Base-by-base conservation (phyloP, 2,329 filamentous ascomycete species). In the Sporothrix dimorphospora region DNA sequence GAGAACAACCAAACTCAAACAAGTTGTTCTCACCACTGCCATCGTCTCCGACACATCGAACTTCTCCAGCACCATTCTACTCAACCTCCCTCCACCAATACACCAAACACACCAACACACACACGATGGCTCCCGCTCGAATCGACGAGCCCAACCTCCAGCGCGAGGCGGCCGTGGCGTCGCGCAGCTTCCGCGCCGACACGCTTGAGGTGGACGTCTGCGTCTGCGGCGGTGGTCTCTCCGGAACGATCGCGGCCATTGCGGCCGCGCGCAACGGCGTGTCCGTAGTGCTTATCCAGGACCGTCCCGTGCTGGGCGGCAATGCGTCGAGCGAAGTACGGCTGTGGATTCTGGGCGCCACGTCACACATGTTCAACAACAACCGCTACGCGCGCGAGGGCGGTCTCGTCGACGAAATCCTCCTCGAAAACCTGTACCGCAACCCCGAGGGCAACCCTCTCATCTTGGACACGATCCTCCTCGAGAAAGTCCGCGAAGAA, bases 311-410 rank as follows among this genome's bases (percentile, higher is more conserved):
- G 4, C 72, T 77, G 3, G 76, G 76, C 30, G 76, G 76, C 51
- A 77, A 77, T 57, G 76, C 72, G 0, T 77, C 76, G 5, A 77
- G 76, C 71, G 76, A 77, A 57, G 76, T 77, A 27, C 73, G 76
- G 1, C 70, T 77, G 12, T 77, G 76, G 76, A 77, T 77, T 59
- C 71, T 77, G 12, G 76, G 76, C 24, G 76, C 76, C 0, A 77
- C 76, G 4, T 76, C 75, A 2, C 76, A 77, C 76, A 77, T 77
- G 76, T 77, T 77, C 73, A 77, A 77, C 75, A 77, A 77, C 72
- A 77, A 77, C 67, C 76, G 76, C 0, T 77, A 76, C 49, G 76
- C 76, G 1, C 69, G 76, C 27, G 76, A 77, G 55, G 76, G 76
- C 51, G 76, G 76, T 6, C 69, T 77, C 3, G 75, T 77, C 9